These are phyloP conservation scores for Botrytis squamosa DNA, from an alignment of 2,329 filamentous ascomycete genomes.

Conservation along the genomic window DNA sequence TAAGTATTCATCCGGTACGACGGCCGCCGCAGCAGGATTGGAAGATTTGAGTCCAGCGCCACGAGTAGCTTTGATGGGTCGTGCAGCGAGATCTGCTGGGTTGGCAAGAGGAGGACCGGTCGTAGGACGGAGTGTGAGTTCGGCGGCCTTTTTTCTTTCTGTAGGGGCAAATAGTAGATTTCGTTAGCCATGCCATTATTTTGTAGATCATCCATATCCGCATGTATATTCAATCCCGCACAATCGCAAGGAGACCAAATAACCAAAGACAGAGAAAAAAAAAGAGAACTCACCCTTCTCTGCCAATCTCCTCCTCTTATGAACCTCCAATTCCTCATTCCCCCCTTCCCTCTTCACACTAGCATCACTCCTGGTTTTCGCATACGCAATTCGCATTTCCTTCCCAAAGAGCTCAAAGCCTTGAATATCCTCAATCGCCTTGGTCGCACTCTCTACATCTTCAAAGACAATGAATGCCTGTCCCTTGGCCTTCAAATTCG, in stretches of 20 bases:
- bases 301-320: constrained; percentile 79
- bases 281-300: constrained; percentile 70
- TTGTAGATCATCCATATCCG: background rate
- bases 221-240: background rate
- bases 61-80: constrained; percentile 68
- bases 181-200: background rate
- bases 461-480: constrained; percentile 96
- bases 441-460: constrained; percentile 69
- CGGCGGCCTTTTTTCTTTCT: constrained; percentile 77
- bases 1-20: constrained; percentile 95
- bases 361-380: constrained; percentile 81
- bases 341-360: constrained; percentile 74
- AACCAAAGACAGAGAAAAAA: background rate
- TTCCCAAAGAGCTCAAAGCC: constrained; percentile 93
- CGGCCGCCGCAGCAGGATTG: constrained; percentile 62
- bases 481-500: constrained; percentile 86
- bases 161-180: background rate
- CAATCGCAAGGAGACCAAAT: background rate
- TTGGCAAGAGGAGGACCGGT: constrained; percentile 39
- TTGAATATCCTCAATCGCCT: constrained; percentile 84
- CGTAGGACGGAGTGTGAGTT: constrained; percentile 63
- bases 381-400: constrained; percentile 80
- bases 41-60: constrained; percentile 76
- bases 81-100: constrained; percentile 48
- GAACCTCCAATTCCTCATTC: constrained; percentile 78